Conservation (phyloP, 495 filamentous ascomycete genomes). For the Neurospora hispaniola region DNA sequence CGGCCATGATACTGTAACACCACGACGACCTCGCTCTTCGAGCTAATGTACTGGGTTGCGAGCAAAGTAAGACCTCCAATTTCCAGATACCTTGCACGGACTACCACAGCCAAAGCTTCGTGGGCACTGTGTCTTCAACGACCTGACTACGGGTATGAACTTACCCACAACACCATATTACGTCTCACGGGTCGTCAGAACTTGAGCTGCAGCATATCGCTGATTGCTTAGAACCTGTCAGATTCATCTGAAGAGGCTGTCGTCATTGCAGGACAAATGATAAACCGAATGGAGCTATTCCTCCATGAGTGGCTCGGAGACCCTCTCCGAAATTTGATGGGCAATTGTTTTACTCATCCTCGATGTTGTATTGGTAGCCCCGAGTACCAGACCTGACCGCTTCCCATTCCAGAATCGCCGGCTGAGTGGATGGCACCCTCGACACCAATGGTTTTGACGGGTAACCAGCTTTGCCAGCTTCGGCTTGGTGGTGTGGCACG, state of each 20-base stretch:
- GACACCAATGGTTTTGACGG: background rate
- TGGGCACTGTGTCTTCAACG: no score
- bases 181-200: background rate
- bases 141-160: no score
- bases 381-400: background rate
- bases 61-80: no score
- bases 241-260: background rate
- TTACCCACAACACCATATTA: background rate
- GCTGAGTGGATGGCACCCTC: background rate
- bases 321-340: background rate
- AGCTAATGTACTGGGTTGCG: background rate
- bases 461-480: background rate
- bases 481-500: background rate
- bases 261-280: background rate
- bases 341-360: background rate
- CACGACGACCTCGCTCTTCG: background rate
- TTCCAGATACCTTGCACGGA: no score
- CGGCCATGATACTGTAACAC: background rate
- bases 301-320: background rate
- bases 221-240: background rate
- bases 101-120: no score
- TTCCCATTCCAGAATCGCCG: background rate
- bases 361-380: background rate
- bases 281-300: background rate
- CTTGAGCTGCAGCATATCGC: background rate